Percentiles rank a stretch among this genome's conserved stretches.
phyloP scores from a whole-genome alignment of 2,329 filamentous ascomycete genomes.

The Fusarium sarcochroum region DNA sequence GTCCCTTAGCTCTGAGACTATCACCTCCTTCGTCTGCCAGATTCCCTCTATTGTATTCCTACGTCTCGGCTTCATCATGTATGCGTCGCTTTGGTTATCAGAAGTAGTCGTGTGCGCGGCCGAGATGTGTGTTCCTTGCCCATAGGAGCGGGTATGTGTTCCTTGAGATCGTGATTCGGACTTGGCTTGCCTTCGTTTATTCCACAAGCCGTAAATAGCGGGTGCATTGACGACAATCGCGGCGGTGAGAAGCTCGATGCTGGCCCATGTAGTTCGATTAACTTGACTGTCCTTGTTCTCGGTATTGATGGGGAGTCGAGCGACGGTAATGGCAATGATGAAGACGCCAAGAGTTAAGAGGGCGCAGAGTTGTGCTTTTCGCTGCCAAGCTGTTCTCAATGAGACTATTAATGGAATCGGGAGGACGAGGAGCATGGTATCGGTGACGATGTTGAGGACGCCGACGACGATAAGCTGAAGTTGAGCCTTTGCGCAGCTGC shows the following conservation, averaged over 20 bases:
- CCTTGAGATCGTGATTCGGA: background rate
- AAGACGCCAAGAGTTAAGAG: slow-evolving; percentile 57
- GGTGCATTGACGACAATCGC: slow-evolving; percentile 57
- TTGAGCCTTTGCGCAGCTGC: slow-evolving; percentile 34
- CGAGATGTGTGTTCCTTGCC: no score
- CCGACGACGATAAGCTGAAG: slow-evolving; percentile 41
- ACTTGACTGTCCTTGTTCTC: slow-evolving; percentile 53
- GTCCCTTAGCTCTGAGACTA: no score
- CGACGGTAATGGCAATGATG: slow-evolving; percentile 57
- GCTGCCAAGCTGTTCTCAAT: slow-evolving; percentile 47
- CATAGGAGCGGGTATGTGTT: background rate
- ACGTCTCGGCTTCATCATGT: no score
- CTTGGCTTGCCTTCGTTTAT: slow-evolving; percentile 32
- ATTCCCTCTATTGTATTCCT: no score
- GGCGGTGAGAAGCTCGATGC: slow-evolving; percentile 53
- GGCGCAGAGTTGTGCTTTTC: slow-evolving; percentile 51
- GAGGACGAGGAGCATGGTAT: slow-evolving; percentile 47
- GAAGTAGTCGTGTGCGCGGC: no score
- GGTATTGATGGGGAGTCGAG: slow-evolving; percentile 56
- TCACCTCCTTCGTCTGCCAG: no score
- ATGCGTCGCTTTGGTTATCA: no score
- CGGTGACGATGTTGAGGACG: slow-evolving; percentile 47
- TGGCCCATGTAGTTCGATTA: slow-evolving; percentile 56
- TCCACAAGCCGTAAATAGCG: slow-evolving; percentile 55
- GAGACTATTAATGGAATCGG: slow-evolving; percentile 48